Base-by-base conservation (phyloP, 257 asterid species). In the Plantago ovata region DNA sequence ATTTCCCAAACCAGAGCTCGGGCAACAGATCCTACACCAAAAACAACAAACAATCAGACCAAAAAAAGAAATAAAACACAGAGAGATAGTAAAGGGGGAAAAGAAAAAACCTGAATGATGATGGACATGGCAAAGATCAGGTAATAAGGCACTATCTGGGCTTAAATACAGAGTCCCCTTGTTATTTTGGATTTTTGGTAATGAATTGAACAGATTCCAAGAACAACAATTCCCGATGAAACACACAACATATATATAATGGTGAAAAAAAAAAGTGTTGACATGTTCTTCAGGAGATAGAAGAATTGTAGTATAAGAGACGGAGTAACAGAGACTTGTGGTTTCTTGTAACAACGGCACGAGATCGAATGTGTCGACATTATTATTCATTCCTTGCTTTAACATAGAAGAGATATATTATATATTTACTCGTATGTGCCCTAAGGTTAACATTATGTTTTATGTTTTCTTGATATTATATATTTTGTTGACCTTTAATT, bases 1-100 rank as follows among this genome's bases (percentile, higher is more conserved):
- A 36, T 12, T 62, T 71, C 56, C 70, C 73, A 42, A 62, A 61
- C 69, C 79, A 71, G 62, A 82, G 70, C 68, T 68, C 73, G 14
- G 87, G 83, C 69, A 71, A 60, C 39, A 80, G 71, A 67, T 82
- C 92, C 97, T 89, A 82, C 74, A 61, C n/a, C n/a, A n/a, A 54
- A 12, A 58, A n/a, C 55, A 45, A 55, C 6, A 16, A 15, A 41
- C 57, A 61, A 66, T 53, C 39, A 59, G 6, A 23, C 10, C 44
- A 64, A 46, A 56, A 65, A 56, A 40, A 6, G 9, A 23, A 41
- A 15, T 20, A 60, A 15, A 28, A 39, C 61, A 46, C 65, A 72
- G 65, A 52, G 47, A 46, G 20, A 66, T 19, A 58, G 63, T 21
- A 41, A 23, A 57, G 21, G 32, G 18, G 11, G n/a, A n/a, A 18